These are phyloP conservation scores for Chytriomyces sp. DNA, from an alignment of 192 early-diverging fungal species.

Conservation along the genomic window DNA sequence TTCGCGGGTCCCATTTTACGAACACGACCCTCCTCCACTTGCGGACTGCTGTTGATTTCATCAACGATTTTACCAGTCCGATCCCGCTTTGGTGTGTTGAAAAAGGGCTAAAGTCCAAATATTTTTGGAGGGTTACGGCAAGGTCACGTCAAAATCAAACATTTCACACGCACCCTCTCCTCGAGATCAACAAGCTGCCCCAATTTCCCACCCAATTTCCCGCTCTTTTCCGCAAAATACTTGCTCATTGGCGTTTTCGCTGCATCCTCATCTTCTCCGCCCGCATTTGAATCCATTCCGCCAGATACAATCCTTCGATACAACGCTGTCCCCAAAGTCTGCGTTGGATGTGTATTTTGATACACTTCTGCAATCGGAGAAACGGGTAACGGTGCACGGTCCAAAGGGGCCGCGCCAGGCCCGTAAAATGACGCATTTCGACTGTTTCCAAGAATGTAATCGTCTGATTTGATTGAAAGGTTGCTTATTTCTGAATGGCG, in stretches of 20 bases:
- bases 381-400: neutral
- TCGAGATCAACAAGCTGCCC: slow-evolving; percentile 12
- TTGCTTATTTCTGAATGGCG: neutral
- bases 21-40: neutral
- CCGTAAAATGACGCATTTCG: no score
- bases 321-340: neutral
- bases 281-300: neutral
- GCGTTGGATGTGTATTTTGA: slow-evolving; percentile 7
- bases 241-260: slow-evolving; percentile 24
- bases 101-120: slow-evolving; percentile 11
- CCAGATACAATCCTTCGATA: neutral
- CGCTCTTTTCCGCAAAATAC: slow-evolving; percentile 31
- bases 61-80: slow-evolving; percentile 13
- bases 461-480: slow-evolving; percentile 21
- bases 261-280: neutral
- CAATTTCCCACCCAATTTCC: slow-evolving; percentile 16
- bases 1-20: neutral
- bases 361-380: slow-evolving; percentile 1
- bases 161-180: slow-evolving; percentile 4
- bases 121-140: neutral
- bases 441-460: neutral
- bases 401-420: neutral
- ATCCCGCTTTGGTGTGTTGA: slow-evolving; percentile 25
- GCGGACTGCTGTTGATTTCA: slow-evolving; percentile 4
- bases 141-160: neutral